Conservation (phyloP, 805 yeast species). For the Saccharomyces mikatae region DNA sequence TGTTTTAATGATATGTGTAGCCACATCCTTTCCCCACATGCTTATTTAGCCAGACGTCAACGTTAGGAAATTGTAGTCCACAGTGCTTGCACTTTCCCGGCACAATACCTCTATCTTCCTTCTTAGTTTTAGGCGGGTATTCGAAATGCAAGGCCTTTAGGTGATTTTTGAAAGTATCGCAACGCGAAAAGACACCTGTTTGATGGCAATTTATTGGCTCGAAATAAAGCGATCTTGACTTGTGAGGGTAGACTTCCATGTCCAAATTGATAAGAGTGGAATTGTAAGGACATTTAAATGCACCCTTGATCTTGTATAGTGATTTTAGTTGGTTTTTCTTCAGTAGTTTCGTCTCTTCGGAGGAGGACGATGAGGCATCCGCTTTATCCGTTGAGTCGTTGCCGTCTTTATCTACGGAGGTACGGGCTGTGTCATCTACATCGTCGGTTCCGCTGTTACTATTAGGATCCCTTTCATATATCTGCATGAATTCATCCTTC, state of each 20-base stretch:
- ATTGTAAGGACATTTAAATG: slow-evolving; percentile 70
- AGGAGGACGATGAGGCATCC: neutral
- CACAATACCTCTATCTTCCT: slow-evolving; percentile 58
- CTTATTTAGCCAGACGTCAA: slow-evolving; percentile 66
- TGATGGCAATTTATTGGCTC: slow-evolving; percentile 49
- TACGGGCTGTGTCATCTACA: neutral
- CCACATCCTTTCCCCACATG: slow-evolving; percentile 50
- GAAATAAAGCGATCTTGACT: slow-evolving; percentile 9
- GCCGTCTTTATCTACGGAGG: neutral
- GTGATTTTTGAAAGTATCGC: slow-evolving; percentile 88
- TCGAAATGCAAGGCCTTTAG: slow-evolving; percentile 79
- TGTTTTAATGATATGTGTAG: slow-evolving; percentile 13
- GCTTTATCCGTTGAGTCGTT: neutral
- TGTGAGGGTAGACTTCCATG: slow-evolving; percentile 17
- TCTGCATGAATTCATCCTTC: slow-evolving; percentile 39
- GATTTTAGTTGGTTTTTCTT: slow-evolving; percentile 14
- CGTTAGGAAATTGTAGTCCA: slow-evolving; percentile 50
- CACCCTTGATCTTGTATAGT: slow-evolving; percentile 20
- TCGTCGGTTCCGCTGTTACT: neutral
- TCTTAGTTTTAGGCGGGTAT: slow-evolving; percentile 77
- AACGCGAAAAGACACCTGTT: slow-evolving; percentile 75
- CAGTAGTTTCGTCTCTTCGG: neutral
- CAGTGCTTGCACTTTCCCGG: slow-evolving; percentile 74
- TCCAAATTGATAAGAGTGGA: slow-evolving; percentile 22
- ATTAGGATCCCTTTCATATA: neutral